These are phyloP conservation scores for Teunomyces lycoperdinae DNA, from an alignment of 805 yeast genomes.

Conservation along the genomic window DNA sequence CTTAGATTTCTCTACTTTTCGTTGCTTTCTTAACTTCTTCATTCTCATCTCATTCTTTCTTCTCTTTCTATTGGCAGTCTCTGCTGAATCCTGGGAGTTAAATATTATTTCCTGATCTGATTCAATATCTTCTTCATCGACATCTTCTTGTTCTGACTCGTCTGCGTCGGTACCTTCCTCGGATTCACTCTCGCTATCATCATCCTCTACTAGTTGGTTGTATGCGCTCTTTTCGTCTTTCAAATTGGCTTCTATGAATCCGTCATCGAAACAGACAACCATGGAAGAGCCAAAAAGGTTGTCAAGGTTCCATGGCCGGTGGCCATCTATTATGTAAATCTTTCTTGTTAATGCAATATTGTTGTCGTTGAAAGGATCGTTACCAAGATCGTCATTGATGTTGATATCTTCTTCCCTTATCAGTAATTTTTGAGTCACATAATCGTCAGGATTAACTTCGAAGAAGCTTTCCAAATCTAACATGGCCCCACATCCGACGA, in stretches of 20 bases:
- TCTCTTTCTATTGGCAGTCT: slow-evolving; percentile 22
- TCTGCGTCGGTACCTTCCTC: slow-evolving; percentile 35
- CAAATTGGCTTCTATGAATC: slow-evolving; percentile 61
- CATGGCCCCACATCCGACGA: slow-evolving; percentile 93
- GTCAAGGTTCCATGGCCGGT: slow-evolving; percentile 95
- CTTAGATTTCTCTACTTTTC: slow-evolving; percentile 37
- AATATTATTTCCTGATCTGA: slow-evolving; percentile 17
- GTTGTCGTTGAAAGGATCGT: slow-evolving; percentile 12
- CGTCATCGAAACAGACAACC: slow-evolving; percentile 86
- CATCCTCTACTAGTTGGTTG: slow-evolving; percentile 40
- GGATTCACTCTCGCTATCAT: slow-evolving; percentile 32
- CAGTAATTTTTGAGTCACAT: slow-evolving; percentile 23
- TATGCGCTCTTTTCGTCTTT: slow-evolving; percentile 62
- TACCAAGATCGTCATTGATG: slow-evolving; percentile 19
- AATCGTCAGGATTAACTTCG: slow-evolving; percentile 58
- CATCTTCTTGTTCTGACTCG: slow-evolving; percentile 32
- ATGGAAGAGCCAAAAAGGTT: slow-evolving; percentile 81
- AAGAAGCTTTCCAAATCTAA: slow-evolving; percentile 77
- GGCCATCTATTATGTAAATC: slow-evolving; percentile 85
- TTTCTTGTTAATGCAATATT: slow-evolving; percentile 42
- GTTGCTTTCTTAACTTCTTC: slow-evolving; percentile 35
- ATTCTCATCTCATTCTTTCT: slow-evolving; percentile 27
- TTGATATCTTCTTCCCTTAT: slow-evolving; percentile 19
- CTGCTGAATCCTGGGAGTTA: slow-evolving; percentile 24
- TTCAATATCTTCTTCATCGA: slow-evolving; percentile 20